Base-by-base conservation (phyloP, 139 green algal genomes). In the Coccomyxa sp. region DNA sequence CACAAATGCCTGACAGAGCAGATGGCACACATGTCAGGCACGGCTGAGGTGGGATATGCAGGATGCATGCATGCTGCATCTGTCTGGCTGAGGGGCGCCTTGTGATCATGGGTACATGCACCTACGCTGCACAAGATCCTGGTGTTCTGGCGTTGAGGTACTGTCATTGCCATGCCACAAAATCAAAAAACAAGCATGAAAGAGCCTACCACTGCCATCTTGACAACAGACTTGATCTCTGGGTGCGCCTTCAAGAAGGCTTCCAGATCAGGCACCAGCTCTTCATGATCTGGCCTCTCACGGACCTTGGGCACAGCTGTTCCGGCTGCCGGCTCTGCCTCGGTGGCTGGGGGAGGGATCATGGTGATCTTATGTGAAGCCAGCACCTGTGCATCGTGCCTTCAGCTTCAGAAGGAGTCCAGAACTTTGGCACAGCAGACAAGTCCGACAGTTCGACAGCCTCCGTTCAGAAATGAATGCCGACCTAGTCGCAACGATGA, bases 241-340 rank as follows among this genome's bases (percentile, higher is more conserved):
- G 75, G 74, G 72, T 79, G 79, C 0, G 31, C 39, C 40, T 82
- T 54, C 33, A 93, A 71, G 54, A 83, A 82, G 22, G 68, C 54
- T 34, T 83, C 58, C n/a, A 92, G 73, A 1, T 75, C 76, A 2
- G 83, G 79, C 41, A 88, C 37, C 39, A 86, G 68, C 4, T 81
- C 82, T 4, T 88, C 82, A 0, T 76, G 73, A 35, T 80, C 36
- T 37, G 75, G 73, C 70, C 55, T 34, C 73, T 54, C 1, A 22
- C 34, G 54, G 64, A n/a, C n/a, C n/a, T n/a, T n/a, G n/a, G n/a
- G n/a, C n/a, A n/a, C n/a, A n/a, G n/a, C 75, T 39, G 31, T 74
- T 18, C 12, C 75, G 6, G 55, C 39, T 9, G 3, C 36, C 0
- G 55, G 29, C 22, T 55, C 39, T 16, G 81, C 74, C 50, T 78